Percentiles rank a stretch among this genome's conserved stretches.
Evolutionary conservation across 208 protist genomes (phyloP).

Genomic region (Trypanosoma brucei): DNA sequence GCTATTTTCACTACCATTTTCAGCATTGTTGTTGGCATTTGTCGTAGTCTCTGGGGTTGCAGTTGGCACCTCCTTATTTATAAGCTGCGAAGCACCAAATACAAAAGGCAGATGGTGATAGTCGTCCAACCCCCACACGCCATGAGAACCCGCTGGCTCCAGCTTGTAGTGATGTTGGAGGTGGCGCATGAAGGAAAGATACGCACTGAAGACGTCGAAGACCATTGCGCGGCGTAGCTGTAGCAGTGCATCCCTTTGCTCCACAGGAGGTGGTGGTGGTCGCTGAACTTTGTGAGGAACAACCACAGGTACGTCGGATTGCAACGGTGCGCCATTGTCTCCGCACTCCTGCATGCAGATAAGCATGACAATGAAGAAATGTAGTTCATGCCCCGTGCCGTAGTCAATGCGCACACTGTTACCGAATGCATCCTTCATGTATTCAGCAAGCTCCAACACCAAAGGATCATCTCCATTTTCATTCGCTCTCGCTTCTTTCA

Average conservation of each 20-base stretch:
- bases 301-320: slow-evolving; percentile 25
- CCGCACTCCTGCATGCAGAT: slow-evolving; percentile 80
- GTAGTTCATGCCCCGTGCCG: slow-evolving; percentile 98
- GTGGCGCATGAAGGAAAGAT: slow-evolving; percentile 90
- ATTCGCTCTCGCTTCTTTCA: slow-evolving; percentile 6
- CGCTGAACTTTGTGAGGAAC: slow-evolving; percentile 1
- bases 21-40: not conserved
- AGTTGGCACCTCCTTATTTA: slow-evolving; percentile 40
- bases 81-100: slow-evolving; percentile 95
- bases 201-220: slow-evolving; percentile 87
- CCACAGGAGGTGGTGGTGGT: slow-evolving; percentile 24
- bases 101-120: slow-evolving; percentile 98
- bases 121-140: slow-evolving; percentile 99
- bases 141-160: slow-evolving; percentile 97
- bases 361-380: slow-evolving; percentile 94
- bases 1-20: not conserved
- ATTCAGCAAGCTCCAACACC: slow-evolving; percentile 82
- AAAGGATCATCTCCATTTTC: slow-evolving; percentile 26
- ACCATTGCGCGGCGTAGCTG: slow-evolving; percentile 75
- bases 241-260: slow-evolving; percentile 14
- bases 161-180: slow-evolving; percentile 86
- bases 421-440: slow-evolving; percentile 93
- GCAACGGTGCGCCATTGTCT: slow-evolving; percentile 47
- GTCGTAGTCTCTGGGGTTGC: slow-evolving; percentile 10
- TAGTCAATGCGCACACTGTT: slow-evolving; percentile 97